Evolutionary conservation across 257 asterid genomes (phyloP).

Genomic region (Pogostemon cablin): DNA sequence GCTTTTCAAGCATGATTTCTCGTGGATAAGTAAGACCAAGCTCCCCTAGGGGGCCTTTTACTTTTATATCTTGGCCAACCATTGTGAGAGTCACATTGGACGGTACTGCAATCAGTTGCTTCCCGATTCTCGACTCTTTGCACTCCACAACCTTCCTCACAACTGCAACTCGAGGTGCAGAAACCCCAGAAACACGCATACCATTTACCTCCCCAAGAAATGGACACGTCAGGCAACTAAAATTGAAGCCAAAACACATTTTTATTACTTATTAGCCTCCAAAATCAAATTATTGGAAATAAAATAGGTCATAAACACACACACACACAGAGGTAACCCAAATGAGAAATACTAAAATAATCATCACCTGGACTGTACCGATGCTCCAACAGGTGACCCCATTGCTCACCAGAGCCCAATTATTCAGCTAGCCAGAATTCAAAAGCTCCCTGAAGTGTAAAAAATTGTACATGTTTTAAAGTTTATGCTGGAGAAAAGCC

Average conservation of each 20-base stretch:
- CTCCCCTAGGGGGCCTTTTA: conserved; percentile 94
- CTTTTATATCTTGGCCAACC: conserved; percentile 83
- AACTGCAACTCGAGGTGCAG: conserved; percentile 37
- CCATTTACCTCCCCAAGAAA: conserved; percentile 57
- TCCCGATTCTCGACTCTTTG: conserved; percentile 96
- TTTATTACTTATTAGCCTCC: conserved; percentile 18
- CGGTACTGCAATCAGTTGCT: conserved; percentile 88
- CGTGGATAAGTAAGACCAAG: conserved; percentile 84
- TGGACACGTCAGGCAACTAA: conserved; percentile 54
- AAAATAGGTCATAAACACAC: not conserved
- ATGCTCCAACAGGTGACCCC: conserved; percentile 48
- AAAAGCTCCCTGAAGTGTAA: conserved; percentile 32
- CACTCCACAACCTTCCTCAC: conserved; percentile 66
- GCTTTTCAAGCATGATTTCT: conserved; percentile 66
- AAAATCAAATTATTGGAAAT: not conserved
- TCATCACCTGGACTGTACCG: conserved; percentile 51
- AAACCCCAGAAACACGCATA: conserved; percentile 43
- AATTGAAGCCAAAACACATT: conserved; percentile 16
- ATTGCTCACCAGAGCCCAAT: conserved; percentile 41
- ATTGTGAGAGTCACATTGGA: conserved; percentile 65
- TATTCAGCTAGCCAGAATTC: conserved; percentile 19
- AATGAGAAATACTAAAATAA: not conserved
- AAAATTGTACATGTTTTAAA: conserved; percentile 1
- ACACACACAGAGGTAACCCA: not conserved
- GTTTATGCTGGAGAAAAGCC: not conserved